phyloP scores from a whole-genome alignment of 768 basidiomycete species.

The Serendipita vermifera region DNA sequence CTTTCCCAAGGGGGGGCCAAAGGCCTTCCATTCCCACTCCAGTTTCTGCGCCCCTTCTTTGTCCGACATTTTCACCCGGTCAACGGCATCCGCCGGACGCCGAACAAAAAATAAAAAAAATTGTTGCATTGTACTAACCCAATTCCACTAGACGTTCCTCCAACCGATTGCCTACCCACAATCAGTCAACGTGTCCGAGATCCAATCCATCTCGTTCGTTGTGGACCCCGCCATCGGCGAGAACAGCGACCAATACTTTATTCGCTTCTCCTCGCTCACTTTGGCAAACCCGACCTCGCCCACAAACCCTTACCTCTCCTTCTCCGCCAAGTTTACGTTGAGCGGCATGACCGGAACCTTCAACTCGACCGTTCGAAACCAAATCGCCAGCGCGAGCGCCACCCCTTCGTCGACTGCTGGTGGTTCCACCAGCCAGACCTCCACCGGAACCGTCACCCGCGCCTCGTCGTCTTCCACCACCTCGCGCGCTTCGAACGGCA shows the following conservation, averaged over 20 bases:
- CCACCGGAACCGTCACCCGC: not conserved
- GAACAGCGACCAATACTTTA: constrained; percentile 34
- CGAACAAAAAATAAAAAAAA: too few relatives aligned
- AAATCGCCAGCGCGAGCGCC: constrained; percentile 49
- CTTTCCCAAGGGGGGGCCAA: too few relatives aligned
- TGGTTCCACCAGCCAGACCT: not conserved
- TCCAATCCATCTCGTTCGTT: not conserved
- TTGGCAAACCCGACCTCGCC: constrained; percentile 34
- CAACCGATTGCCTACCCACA: not conserved
- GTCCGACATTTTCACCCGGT: too few relatives aligned
- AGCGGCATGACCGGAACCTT: constrained; percentile 61
- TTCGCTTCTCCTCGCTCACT: constrained; percentile 53
- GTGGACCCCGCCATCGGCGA: not conserved
- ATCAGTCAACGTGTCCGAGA: not conserved
- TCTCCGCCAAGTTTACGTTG: constrained; percentile 69
- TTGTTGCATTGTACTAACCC: too few relatives aligned
- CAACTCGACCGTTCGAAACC: constrained; percentile 35
- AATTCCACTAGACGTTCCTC: constrained; percentile 3
- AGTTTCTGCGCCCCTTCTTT: too few relatives aligned
- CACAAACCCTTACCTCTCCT: constrained; percentile 40
- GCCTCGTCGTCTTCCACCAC: constrained; percentile 19
- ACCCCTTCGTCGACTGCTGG: not conserved
- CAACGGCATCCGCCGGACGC: too few relatives aligned
- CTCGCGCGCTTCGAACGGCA: constrained; percentile 15
- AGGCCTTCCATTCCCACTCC: too few relatives aligned